Conservation (phyloP, 257 asterid genomes). For the Solanum lignicaule region DNA sequence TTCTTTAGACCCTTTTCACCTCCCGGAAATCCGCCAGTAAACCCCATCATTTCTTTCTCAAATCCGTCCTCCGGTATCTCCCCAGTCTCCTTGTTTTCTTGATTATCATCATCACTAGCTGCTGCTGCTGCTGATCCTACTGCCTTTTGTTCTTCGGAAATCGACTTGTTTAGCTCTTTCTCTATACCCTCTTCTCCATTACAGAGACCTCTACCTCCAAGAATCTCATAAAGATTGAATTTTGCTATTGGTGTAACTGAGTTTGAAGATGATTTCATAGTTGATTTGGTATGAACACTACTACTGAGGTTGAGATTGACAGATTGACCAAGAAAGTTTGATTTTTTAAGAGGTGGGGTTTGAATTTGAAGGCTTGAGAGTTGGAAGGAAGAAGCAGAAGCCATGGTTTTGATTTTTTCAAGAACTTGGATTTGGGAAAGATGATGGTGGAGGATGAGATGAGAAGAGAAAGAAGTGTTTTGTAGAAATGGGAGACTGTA, state of each 20-base stretch:
- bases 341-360: slow-evolving; percentile 32
- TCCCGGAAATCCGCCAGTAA: slow-evolving; percentile 89
- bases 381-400: slow-evolving; percentile 46
- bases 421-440: not conserved
- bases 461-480: not conserved
- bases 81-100: not conserved
- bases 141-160: slow-evolving; percentile 13
- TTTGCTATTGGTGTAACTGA: slow-evolving; percentile 36
- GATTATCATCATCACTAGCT: not conserved
- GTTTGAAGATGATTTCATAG: slow-evolving; percentile 14
- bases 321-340: slow-evolving; percentile 52
- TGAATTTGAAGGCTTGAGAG: slow-evolving; percentile 33
- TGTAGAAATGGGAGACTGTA: not conserved
- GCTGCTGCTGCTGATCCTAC: not conserved
- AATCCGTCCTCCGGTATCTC: slow-evolving; percentile 45
- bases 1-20: slow-evolving; percentile 68
- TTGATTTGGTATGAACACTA: slow-evolving; percentile 3
- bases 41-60: slow-evolving; percentile 68
- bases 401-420: slow-evolving; percentile 23
- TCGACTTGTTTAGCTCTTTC: slow-evolving; percentile 38
- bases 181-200: slow-evolving; percentile 65
- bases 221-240: slow-evolving; percentile 62
- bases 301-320: slow-evolving; percentile 8
- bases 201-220: slow-evolving; percentile 79
- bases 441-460: not conserved